Base-by-base conservation (phyloP, 2,329 filamentous ascomycete genomes). In the Catunica adiposa region DNA sequence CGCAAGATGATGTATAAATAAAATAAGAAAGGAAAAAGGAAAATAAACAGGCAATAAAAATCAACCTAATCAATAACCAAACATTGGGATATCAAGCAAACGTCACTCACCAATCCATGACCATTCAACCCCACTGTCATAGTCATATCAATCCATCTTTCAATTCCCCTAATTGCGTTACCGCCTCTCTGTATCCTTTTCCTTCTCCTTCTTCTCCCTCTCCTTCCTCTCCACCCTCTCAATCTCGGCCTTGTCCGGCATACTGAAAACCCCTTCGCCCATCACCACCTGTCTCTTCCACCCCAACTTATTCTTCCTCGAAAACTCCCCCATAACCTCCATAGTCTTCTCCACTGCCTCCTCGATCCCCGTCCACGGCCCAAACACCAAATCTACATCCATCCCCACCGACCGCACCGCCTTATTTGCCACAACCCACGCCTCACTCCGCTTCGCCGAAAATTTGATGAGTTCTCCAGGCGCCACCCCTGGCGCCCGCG, bases 251-350 rank as follows among this genome's bases (percentile, higher is more conserved):
- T 31, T 34, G 5, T 51, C 48, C 9, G 48, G 48, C 48, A 34
- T 29, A 23, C n/a, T 15, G 26, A 51, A 29, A 9, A 17, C 2
- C 48, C 48, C 22, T 6, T 51, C 48, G 6, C 23, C 17, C 8
- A 79, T 83, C 1, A 54, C 54, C 25, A 71, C 62, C 60, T 70
- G 66, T 1, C 71, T 67, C n/a, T 63, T 62, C 74, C 74, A 77
- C 17, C 68, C 64, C n/a, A 75, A 68, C 3, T 64, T 63, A 58
- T 76, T 71, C 2, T 69, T 67, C 7, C 67, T 65, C 47, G 69
- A 71, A 70, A 73, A 76, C 23, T 66, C 63, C 2, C 65, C 66
- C 60, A 77, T 63, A 3, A 74, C 63, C 5, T 63, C 64, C 56
- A 76, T 60, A 11, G 67, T 66, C 3, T 64, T 63, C 6, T 64